Evolutionary conservation across 495 filamentous ascomycete species (phyloP).

Genomic region (Penicillium taxi): DNA sequence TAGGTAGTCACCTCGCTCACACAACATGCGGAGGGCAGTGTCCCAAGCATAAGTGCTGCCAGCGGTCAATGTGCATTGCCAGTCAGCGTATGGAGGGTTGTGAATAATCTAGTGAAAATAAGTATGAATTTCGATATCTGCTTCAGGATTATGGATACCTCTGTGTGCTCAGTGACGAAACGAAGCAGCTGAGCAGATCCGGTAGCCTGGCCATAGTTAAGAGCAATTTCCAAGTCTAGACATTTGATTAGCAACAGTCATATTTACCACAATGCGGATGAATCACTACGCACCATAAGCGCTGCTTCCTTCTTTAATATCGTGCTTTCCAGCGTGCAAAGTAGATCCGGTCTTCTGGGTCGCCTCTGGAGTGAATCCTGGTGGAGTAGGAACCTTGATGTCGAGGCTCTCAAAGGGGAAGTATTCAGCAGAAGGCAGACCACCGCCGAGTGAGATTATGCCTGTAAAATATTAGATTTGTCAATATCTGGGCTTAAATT

Average conservation of each 20-base stretch:
- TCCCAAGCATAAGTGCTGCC: constrained; percentile 77
- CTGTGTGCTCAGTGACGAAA: constrained; percentile 89
- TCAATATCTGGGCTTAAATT: not conserved
- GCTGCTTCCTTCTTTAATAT: constrained; percentile 57
- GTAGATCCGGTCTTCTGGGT: constrained; percentile 45
- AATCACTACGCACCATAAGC: constrained; percentile 42
- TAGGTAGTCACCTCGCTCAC: constrained; percentile 60
- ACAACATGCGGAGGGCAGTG: constrained; percentile 68
- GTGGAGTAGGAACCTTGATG: constrained; percentile 58
- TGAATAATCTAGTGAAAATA: constrained; percentile 30
- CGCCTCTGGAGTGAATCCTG: constrained; percentile 60
- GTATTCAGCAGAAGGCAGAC: constrained; percentile 78
- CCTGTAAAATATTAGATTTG: constrained; percentile 26
- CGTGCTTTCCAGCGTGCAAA: constrained; percentile 71
- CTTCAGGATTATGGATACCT: too few relatives aligned
- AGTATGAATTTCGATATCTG: not conserved
- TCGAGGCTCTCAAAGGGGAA: constrained; percentile 72
- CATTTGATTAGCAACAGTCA: not conserved
- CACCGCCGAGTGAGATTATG: constrained; percentile 83
- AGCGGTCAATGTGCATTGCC: constrained; percentile 65
- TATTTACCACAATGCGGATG: not conserved
- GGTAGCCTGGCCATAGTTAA: constrained; percentile 85
- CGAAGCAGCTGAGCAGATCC: constrained; percentile 81
- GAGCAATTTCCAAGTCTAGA: constrained; percentile 65
- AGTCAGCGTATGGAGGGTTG: constrained; percentile 61